These are phyloP conservation scores for Priceomyces medius DNA, from an alignment of 805 yeast species.

Conservation along the genomic window DNA sequence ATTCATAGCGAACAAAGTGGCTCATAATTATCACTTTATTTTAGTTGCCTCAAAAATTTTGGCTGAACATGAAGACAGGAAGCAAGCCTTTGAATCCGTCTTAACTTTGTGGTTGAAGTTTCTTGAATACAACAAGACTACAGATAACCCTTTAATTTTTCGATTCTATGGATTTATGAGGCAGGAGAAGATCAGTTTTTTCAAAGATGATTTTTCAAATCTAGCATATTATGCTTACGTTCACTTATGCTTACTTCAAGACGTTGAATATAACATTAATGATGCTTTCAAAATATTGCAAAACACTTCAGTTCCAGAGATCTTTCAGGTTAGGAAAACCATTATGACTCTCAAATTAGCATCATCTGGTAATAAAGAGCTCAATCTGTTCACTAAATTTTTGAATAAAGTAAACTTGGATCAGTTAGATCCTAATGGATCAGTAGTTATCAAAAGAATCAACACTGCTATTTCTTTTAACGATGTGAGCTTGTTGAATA, in stretches of 20 bases:
- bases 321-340: conserved; percentile 16
- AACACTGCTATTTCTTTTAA: conserved; percentile 17
- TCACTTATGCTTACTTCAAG: conserved; percentile 25
- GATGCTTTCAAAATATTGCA: conserved; percentile 30
- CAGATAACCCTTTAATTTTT: conserved; percentile 6
- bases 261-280: conserved; percentile 19
- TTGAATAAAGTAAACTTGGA: conserved; percentile 15
- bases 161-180: conserved; percentile 8
- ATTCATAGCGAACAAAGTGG: conserved; percentile 28
- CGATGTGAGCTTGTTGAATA: conserved; percentile 18
- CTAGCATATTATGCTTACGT: conserved; percentile 36
- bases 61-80: conserved; percentile 12
- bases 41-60: conserved; percentile 19
- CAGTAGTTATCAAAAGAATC: conserved; percentile 20
- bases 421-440: conserved; percentile 35
- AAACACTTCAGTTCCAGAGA: conserved; percentile 20
- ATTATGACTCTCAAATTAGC: conserved; percentile 10
- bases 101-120: conserved; percentile 34
- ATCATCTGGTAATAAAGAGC: conserved; percentile 4
- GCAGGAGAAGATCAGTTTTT: conserved; percentile 6
- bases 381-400: conserved; percentile 7
- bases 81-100: conserved; percentile 20
- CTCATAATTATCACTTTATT: conserved; percentile 32
- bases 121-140: conserved; percentile 24
- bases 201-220: conserved; percentile 14